Base-by-base conservation (phyloP, 2,329 filamentous ascomycete genomes). In the Stagonosporopsis vannaccii region DNA sequence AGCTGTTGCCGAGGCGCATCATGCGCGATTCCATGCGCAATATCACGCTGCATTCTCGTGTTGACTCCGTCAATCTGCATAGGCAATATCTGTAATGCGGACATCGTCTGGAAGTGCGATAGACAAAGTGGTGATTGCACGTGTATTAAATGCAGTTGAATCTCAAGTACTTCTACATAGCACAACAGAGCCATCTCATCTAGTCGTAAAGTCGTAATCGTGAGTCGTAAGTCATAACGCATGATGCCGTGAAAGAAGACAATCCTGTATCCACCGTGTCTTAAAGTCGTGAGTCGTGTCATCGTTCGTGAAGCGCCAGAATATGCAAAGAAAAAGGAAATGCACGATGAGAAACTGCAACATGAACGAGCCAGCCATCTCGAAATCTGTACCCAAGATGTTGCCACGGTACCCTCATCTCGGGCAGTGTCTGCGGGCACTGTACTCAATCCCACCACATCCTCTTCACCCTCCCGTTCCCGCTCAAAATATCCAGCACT, bases 391-490 rank as follows among this genome's bases (percentile, higher is more conserved):
- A 32, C 30, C 28, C 22, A 15, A 23, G 12, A n/a, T 12, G 9
- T 15, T 17, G 32, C 20, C 3, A 20, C 28, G 19, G 17, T 17
- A 20, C 22, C 37, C 13, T 35, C 20, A 11, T 44, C 9, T 30
- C 8, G 12, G 9, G 9, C 5, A 19, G 28, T 30, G 11, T 6
- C 19, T 45, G 3, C 6, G n/a, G 6, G n/a, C 12, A 23, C 6
- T 8, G 22, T 15, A 20, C 26, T 64, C 35, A 77, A 48, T 77
- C 72, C 74, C 74, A 76, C 75, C 75, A 76, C 32, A 58, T 50
- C 25, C 69, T 61, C 44, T 63, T 61, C 3, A 71, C 60, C 40
- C 75, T 65, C n/a, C 75, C 75, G 40, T 76, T 74, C 26, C 67
- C 65, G 39, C 65, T 65, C 60, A 77, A 49, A 30, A 77, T 75